These are phyloP conservation scores for Thielaviopsis populi DNA, from an alignment of 2,329 filamentous ascomycete species.

Conservation along the genomic window DNA sequence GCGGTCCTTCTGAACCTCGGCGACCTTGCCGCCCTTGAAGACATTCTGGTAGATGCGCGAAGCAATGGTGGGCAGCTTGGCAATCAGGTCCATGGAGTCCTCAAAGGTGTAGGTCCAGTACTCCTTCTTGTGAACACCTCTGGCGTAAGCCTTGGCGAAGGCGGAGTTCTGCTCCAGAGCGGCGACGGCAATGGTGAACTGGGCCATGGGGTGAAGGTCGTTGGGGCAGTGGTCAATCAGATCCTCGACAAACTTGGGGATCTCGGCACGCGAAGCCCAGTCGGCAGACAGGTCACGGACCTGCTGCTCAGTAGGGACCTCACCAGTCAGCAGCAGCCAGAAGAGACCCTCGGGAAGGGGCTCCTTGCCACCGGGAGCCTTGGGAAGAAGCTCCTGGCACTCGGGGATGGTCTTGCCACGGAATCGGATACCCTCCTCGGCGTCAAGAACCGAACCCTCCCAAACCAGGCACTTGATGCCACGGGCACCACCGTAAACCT, in stretches of 20 bases:
- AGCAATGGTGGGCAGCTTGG: slow-evolving; percentile 96
- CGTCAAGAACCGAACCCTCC: slow-evolving; percentile 96
- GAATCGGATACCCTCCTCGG: slow-evolving; percentile 98
- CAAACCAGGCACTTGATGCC: slow-evolving; percentile 98
- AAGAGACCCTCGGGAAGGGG: slow-evolving; percentile 98
- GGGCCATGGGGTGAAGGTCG: slow-evolving; percentile 98
- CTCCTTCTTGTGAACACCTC: slow-evolving; percentile 98
- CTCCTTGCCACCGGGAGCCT: slow-evolving; percentile 91
- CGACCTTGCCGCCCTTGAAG: slow-evolving; percentile 99
- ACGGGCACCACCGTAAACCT: slow-evolving; percentile 98
- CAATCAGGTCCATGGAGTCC: slow-evolving; percentile 99
- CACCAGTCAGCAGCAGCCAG: slow-evolving; percentile 97
- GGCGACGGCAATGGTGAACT: slow-evolving; percentile 95
- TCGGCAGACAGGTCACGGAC: slow-evolving; percentile 95
- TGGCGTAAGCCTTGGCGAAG: slow-evolving; percentile 97
- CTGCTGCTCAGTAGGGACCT: slow-evolving; percentile 96
- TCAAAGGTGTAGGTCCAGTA: slow-evolving; percentile 99
- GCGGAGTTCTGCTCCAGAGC: slow-evolving; percentile 96
- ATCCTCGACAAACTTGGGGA: slow-evolving; percentile 98
- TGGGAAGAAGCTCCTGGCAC: slow-evolving; percentile 93
- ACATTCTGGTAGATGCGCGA: slow-evolving; percentile 99
- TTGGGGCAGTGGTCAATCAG: slow-evolving; percentile 98
- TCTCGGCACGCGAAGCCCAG: slow-evolving; percentile 92
- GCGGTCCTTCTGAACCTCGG: slow-evolving; percentile 92
- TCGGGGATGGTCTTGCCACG: slow-evolving; percentile 98